Percentiles rank a stretch among this genome's conserved stretches.
Evolutionary conservation across 139 green algal genomes (phyloP).

Genomic region (Limnomonas spitsbergensis): DNA sequence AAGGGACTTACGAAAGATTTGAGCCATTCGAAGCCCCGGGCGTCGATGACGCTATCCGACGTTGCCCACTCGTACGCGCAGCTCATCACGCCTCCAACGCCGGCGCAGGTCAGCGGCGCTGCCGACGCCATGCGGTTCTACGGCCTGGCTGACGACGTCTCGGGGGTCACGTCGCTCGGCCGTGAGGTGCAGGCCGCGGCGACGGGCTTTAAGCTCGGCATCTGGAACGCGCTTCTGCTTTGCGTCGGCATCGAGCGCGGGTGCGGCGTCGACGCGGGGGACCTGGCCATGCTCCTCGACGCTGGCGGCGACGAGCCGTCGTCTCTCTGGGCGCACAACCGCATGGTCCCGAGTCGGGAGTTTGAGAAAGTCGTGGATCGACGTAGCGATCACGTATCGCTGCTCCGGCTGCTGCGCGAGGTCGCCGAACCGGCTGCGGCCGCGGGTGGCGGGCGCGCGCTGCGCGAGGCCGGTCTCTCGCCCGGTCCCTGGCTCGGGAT

Average conservation of each 20-base stretch:
- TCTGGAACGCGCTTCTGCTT: background rate
- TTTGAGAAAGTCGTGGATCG: background rate
- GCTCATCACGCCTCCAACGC: conserved; percentile 3
- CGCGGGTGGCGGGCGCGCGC: no score
- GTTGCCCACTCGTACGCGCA: background rate
- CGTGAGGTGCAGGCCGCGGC: background rate
- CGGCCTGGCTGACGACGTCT: background rate
- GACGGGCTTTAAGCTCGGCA: background rate
- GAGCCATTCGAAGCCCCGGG: no score
- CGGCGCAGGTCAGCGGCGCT: background rate
- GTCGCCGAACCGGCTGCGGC: background rate
- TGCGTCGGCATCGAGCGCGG: background rate
- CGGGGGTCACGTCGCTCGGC: background rate
- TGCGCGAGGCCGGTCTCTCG: background rate
- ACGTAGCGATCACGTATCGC: background rate
- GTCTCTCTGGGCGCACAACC: background rate
- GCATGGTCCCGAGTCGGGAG: background rate
- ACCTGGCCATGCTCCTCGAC: conserved; percentile 3
- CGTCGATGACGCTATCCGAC: no score
- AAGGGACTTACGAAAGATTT: background rate
- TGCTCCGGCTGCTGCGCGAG: background rate
- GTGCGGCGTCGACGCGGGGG: background rate
- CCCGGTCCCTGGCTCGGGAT: background rate
- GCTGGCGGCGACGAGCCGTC: background rate
- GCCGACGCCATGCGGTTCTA: background rate